Conservation (phyloP, 108 stramenopile species). For the Nitzschia sp. region DNA sequence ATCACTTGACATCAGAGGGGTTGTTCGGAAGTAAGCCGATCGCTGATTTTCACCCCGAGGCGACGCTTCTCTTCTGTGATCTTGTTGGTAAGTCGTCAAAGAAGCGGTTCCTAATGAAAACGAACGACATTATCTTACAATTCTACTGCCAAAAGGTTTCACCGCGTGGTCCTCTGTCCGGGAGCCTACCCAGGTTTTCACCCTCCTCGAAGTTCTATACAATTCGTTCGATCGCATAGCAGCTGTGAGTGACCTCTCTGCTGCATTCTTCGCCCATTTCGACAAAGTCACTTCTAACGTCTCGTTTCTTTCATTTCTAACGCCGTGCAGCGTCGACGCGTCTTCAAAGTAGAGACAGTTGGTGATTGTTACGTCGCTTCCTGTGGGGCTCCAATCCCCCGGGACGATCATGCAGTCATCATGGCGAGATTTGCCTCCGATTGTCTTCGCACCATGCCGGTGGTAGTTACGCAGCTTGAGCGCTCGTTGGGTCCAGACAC, state of each 20-base stretch:
- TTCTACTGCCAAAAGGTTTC: too few species aligned
- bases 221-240: conserved; percentile 51
- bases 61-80: conserved; percentile 55
- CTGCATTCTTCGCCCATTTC: too few species aligned
- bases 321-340: too few species aligned
- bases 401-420: conserved; percentile 31
- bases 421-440: conserved; percentile 11
- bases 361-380: conserved; percentile 62
- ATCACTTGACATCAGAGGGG: background rate
- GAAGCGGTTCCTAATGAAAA: too few species aligned
- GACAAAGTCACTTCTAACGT: too few species aligned
- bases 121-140: too few species aligned
- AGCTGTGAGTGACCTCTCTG: too few species aligned
- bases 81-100: too few species aligned
- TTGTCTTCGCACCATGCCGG: conserved; percentile 4
- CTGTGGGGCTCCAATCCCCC: conserved; percentile 22
- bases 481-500: conserved; percentile 1
- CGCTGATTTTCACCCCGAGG: conserved; percentile 35
- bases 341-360: too few species aligned
- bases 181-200: conserved; percentile 45
- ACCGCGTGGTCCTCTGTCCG: conserved; percentile 41
- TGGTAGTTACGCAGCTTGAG: conserved; percentile 2
- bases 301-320: too few species aligned
- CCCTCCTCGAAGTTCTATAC: conserved; percentile 47
- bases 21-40: conserved; percentile 22